These are phyloP conservation scores for Hypoxylon fragiforme DNA, from an alignment of 495 filamentous ascomycete genomes.

Conservation along the genomic window DNA sequence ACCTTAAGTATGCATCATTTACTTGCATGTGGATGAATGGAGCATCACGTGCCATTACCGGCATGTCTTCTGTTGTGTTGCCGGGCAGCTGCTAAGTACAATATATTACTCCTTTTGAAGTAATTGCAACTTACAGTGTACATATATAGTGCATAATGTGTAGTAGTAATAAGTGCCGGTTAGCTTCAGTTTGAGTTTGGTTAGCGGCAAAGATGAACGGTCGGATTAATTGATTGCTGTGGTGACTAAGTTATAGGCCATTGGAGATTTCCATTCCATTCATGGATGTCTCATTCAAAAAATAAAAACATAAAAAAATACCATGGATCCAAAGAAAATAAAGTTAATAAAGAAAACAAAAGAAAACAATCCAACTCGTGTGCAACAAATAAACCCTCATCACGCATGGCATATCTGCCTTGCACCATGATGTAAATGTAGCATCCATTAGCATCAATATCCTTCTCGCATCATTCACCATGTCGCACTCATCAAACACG, in stretches of 20 bases:
- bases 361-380: background rate
- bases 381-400: no score
- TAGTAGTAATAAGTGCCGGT: background rate
- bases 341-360: no score
- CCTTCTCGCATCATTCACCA: conserved; percentile 21
- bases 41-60: conserved; percentile 24
- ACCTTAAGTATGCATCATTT: no score
- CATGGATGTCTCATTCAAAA: conserved; percentile 23
- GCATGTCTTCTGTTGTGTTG: conserved; percentile 27
- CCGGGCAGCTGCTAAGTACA: conserved; percentile 1
- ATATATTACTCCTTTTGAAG: no score
- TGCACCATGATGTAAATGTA: background rate
- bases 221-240: no score
- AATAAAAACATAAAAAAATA: conserved; percentile 3
- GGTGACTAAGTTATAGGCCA: no score
- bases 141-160: background rate
- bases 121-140: no score
- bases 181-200: conserved; percentile 17
- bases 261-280: no score
- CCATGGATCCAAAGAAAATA: no score
- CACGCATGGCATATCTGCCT: no score
- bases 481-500: conserved; percentile 33
- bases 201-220: conserved; percentile 13
- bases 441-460: background rate
- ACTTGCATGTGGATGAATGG: background rate